Evolutionary conservation across 2,329 filamentous ascomycete species (phyloP), one percentile per base, ranked within the genome.

Genomic region (Colletotrichum horii): DNA sequence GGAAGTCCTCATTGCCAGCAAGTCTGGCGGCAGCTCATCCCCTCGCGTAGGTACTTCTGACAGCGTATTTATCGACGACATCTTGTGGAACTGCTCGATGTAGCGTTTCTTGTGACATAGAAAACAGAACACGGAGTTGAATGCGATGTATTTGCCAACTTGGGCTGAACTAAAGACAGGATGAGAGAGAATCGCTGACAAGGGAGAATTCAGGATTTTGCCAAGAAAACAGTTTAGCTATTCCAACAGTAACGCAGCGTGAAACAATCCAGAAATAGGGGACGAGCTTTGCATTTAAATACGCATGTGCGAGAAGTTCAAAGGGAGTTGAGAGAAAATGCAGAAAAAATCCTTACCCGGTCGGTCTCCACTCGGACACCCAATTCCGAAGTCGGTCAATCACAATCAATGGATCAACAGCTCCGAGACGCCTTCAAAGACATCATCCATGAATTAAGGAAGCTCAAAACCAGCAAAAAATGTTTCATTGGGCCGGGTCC

Each of bases 311-410:
- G 26, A 6, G 8, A 64, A 8, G 22, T 38, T 43, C 15, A 34
- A 34, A 16, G 32, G 16, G 24, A 0, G 24, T 58, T 38, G 32
- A 26, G 22, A 64, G 58, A 64, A 24, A 5, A 69, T 22, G 19
- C n/a, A 19, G 6, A 36, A 15, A 19, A 68, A 52, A 65, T 61
- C 38, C 48, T 65, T 70, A 26, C 52, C 64, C 28, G 65, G 19
- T 24, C 26, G 43, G 67, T 74, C 38, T 26, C 74, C 70, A 75
- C 64, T 48, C 70, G 62, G 58, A 7, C 24, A 8, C 3, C 16
- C 12, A 19, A 58, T 73, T 74, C 74, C 74, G 74, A 74, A 52
- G 65, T 76, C 74, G 74, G 74, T 48, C 43, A 30, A 26, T 58
- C 22, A 38, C 26, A 34, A 48, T 32, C 24, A 36, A 58, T 69